Base-by-base conservation (phyloP, 129 eudicot species). In the Ambrosia artemisiifolia region DNA sequence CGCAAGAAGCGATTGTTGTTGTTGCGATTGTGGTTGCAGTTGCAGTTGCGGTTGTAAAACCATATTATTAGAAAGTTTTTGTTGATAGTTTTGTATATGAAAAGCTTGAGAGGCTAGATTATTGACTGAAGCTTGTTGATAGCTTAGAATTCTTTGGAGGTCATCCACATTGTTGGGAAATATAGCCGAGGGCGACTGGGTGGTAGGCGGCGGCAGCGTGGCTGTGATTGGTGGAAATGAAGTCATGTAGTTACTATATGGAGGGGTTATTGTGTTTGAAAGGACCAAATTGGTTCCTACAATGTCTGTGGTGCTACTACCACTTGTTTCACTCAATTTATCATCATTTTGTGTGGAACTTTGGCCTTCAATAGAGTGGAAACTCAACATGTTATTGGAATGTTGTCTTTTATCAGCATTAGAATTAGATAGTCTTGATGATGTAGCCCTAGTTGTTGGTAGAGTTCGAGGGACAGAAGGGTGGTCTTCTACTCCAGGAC, bases 401-500 rank as follows among this genome's bases (percentile, higher is more conserved):
- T 68, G 30, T n/a, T 66, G 79, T 6, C 72, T 72, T 38, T 72
- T 66, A 16, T 59, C 50, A 5, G 54, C 42, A 24, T 49, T 71
- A 35, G 65, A 71, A 24, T 49, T 71, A 16, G 68, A 63, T 10
- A 60, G 40, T 72, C 77, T 43, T 65, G 93, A 85, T 65, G 95
- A 79, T 33, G 91, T 71, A 14, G 86, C 86, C 62, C 81, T 78
- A 44, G 91, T 72, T 1, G 87, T 78, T 0, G 83, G 74, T 13
- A 86, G 83, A 0, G 82, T 78, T 2, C 97, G 91, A 11, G 94
- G 96, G 50, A 91, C 86, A 44, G 93, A 86, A 9, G 88, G 96
- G 42, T 91, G 95, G 65, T 88, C 96, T 77, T 88, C 97, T 11
- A 91, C 87, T 62, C 96, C 96, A 9, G 97, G 74, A 76, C 97